A percentile compares a stretch with the other conserved stretches of the same genome.
These are phyloP conservation scores for Tricholoma terreum DNA, from an alignment of 768 basidiomycete genomes.

Conservation along the genomic window DNA sequence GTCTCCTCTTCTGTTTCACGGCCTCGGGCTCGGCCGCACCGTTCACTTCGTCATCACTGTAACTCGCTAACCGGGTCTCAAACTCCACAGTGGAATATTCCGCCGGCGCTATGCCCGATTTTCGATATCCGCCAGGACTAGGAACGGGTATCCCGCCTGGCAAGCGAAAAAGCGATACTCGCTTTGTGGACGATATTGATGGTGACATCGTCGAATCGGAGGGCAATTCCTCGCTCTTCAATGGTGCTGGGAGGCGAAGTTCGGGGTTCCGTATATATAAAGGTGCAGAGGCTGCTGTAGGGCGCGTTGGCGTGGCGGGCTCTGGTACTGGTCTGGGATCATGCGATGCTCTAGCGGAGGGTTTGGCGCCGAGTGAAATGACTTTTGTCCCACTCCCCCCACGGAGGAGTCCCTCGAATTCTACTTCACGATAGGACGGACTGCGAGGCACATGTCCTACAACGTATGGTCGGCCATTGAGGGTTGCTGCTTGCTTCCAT, in stretches of 20 bases:
- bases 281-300: slow-evolving; percentile 17
- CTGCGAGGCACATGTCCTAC: slow-evolving; percentile 55
- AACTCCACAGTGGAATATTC: slow-evolving; percentile 83
- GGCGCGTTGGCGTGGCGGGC: slow-evolving; percentile 14
- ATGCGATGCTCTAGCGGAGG: slow-evolving; percentile 19
- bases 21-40: slow-evolving; percentile 34
- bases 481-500: slow-evolving; percentile 81
- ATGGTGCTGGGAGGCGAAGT: slow-evolving; percentile 13
- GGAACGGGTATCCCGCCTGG: slow-evolving; percentile 48
- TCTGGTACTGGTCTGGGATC: slow-evolving; percentile 8
- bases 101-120: slow-evolving; percentile 58
- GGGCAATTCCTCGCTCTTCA: slow-evolving; percentile 34
- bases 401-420: slow-evolving; percentile 75
- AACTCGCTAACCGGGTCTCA: slow-evolving; percentile 74
- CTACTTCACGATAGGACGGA: slow-evolving; percentile 58
- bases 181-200: slow-evolving; percentile 32
- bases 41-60: slow-evolving; percentile 46
- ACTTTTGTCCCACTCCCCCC: slow-evolving; percentile 47
- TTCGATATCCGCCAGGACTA: slow-evolving; percentile 47
- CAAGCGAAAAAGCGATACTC: slow-evolving; percentile 57
- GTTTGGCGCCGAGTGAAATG: slow-evolving; percentile 32
- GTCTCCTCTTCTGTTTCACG: slow-evolving; percentile 45
- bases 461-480: slow-evolving; percentile 77
- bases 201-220: slow-evolving; percentile 31
- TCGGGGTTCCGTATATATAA: slow-evolving; percentile 20